phyloP scores from a whole-genome alignment of 805 yeast genomes.

The Yamadazyma endophytica region DNA sequence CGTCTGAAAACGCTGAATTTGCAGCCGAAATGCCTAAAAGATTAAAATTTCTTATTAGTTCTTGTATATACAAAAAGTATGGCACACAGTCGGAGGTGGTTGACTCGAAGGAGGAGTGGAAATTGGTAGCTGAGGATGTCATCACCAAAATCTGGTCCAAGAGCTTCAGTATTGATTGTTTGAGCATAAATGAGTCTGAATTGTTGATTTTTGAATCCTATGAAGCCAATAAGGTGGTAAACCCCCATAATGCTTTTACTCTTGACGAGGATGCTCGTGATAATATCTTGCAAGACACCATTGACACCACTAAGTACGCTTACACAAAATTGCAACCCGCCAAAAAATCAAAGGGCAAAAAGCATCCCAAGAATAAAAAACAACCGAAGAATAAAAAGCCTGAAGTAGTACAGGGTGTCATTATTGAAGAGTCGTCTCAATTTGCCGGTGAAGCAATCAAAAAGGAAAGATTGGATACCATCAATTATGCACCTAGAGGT shows the following conservation, averaged over 20 bases:
- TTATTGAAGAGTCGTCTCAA: constrained; percentile 5
- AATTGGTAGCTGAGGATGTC: constrained; percentile 58
- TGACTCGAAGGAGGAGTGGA: constrained; percentile 39
- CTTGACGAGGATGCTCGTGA: constrained; percentile 19
- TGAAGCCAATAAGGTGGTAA: constrained; percentile 27
- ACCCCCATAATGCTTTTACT: constrained; percentile 25
- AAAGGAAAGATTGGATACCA: constrained; percentile 42
- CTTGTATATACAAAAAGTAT: constrained; percentile 53
- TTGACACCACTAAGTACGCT: constrained; percentile 29
- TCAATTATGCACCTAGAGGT: constrained; percentile 60
- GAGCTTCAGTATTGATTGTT: constrained; percentile 49
- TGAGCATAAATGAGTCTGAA: constrained; percentile 51
- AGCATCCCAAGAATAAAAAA: constrained; percentile 3
- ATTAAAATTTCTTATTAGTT: constrained; percentile 50
- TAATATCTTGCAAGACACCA: constrained; percentile 26
- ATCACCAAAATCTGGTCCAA: constrained; percentile 50
- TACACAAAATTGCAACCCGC: constrained; percentile 14
- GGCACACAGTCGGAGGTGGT: no score
- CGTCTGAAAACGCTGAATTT: constrained; percentile 19
- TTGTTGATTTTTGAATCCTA: constrained; percentile 32
- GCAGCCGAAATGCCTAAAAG: constrained; percentile 49
- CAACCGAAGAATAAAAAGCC: constrained; percentile 3
- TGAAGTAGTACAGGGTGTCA: not conserved
- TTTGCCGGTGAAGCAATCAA: constrained; percentile 27
- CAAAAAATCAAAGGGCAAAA: not conserved